phyloP scores from a whole-genome alignment of 164 flowering plant genomes.

The Chimonanthus praecox region DNA sequence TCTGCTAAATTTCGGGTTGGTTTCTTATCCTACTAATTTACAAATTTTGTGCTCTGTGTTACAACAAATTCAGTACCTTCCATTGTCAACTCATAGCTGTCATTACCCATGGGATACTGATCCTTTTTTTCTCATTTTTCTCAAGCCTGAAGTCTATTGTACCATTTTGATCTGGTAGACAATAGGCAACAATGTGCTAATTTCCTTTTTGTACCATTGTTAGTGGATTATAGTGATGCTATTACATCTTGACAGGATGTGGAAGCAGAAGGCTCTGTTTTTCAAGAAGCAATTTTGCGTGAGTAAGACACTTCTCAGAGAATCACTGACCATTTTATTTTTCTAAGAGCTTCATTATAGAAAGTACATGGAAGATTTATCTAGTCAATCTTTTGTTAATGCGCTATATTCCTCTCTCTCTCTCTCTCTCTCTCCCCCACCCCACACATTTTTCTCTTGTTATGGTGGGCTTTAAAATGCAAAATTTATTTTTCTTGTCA shows the following conservation, averaged over 20 bases:
- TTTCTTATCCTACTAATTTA: neutral
- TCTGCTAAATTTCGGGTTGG: slow-evolving; percentile 83
- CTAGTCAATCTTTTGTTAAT: too few relatives aligned
- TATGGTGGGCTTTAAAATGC: too few relatives aligned
- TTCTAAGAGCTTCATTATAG: neutral
- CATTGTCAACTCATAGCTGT: neutral
- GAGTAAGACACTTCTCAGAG: slow-evolving; percentile 53
- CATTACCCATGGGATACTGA: too few relatives aligned
- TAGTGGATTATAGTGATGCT: neutral
- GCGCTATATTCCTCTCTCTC: too few relatives aligned
- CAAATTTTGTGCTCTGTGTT: neutral
- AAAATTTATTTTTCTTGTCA: too few relatives aligned
- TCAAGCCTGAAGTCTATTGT: neutral
- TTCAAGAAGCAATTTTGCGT: slow-evolving; percentile 82
- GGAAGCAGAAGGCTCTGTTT: slow-evolving; percentile 74
- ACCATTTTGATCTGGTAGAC: neutral
- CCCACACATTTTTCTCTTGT: too few relatives aligned
- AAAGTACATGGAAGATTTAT: neutral
- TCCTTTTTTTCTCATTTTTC: neutral
- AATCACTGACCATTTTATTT: neutral
- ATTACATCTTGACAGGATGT: slow-evolving; percentile 53
- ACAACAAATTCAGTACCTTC: neutral
- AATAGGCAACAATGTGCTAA: neutral
- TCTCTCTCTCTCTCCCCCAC: too few relatives aligned
- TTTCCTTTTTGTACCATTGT: slow-evolving; percentile 1